Evolutionary conservation across 495 filamentous ascomycete genomes (phyloP).

Genomic region (Podospora conica): DNA sequence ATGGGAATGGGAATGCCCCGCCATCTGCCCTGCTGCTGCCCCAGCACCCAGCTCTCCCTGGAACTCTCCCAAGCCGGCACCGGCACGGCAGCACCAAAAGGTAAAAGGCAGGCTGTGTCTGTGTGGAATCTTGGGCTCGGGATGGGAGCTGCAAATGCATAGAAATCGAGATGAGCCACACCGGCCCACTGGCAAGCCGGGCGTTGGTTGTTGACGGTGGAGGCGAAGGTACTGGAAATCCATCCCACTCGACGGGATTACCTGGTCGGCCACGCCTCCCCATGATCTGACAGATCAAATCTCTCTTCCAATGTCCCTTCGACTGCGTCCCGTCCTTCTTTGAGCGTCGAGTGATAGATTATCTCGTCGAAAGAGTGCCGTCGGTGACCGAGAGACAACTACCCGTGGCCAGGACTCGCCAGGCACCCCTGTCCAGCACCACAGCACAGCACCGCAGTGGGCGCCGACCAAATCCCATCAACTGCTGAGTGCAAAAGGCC

Average conservation of each 20-base stretch:
- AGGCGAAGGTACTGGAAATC: neutral
- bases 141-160: neutral
- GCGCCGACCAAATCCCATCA: constrained; percentile 16
- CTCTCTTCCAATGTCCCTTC: too few relatives aligned
- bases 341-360: neutral
- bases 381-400: neutral
- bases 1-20: neutral
- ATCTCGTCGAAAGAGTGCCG: neutral
- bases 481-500: constrained; percentile 15
- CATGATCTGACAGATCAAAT: neutral
- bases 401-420: neutral
- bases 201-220: neutral
- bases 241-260: too few relatives aligned
- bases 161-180: neutral
- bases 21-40: neutral
- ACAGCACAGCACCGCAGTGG: constrained; percentile 20
- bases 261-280: too few relatives aligned
- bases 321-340: neutral
- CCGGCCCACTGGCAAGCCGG: neutral
- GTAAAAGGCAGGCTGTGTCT: too few relatives aligned
- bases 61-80: neutral
- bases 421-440: constrained; percentile 10
- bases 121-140: neutral
- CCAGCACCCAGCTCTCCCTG: neutral
- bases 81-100: neutral